phyloP scores from a whole-genome alignment of 2,329 filamentous ascomycete genomes.

The Parastagonospora nodorum region DNA sequence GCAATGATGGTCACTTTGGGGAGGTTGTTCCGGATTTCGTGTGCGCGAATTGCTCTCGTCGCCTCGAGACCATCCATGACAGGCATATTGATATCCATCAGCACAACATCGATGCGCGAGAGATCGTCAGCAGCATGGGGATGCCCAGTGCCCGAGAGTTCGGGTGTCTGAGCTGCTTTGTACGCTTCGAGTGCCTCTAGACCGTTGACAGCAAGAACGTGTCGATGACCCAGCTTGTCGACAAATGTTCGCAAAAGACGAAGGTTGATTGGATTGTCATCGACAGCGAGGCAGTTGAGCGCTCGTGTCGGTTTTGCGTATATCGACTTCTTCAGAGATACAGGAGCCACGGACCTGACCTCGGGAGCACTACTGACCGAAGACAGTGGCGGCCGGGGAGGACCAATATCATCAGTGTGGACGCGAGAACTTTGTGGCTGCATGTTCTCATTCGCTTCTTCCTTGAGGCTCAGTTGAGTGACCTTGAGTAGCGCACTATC shows the following conservation, averaged over 20 bases:
- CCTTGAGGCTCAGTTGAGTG: constrained; percentile 32
- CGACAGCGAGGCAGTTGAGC: constrained; percentile 43
- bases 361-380: constrained; percentile 40
- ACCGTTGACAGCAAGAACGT: constrained; percentile 43
- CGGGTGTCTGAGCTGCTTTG: constrained; percentile 23
- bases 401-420: constrained; percentile 10
- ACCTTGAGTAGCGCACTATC: constrained; percentile 22
- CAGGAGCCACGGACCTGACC: constrained; percentile 24
- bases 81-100: constrained; percentile 48
- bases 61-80: constrained; percentile 49
- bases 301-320: constrained; percentile 21
- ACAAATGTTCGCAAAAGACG: constrained; percentile 44
- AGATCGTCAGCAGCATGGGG: constrained; percentile 6
- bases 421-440: constrained; percentile 15
- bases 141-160: constrained; percentile 1
- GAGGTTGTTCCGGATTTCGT: constrained; percentile 52
- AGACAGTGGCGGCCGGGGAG: constrained; percentile 29
- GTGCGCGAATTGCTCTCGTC: constrained; percentile 47
- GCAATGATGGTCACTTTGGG: constrained; percentile 56
- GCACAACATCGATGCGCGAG: constrained; percentile 34
- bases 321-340: constrained; percentile 22
- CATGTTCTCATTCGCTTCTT: constrained; percentile 15
- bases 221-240: constrained; percentile 39
- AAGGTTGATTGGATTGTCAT: constrained; percentile 50
- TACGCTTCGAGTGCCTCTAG: constrained; percentile 42